Evolutionary conservation across 202 grass and related monocot genomes (phyloP).

Genomic region (Setaria italica): DNA sequence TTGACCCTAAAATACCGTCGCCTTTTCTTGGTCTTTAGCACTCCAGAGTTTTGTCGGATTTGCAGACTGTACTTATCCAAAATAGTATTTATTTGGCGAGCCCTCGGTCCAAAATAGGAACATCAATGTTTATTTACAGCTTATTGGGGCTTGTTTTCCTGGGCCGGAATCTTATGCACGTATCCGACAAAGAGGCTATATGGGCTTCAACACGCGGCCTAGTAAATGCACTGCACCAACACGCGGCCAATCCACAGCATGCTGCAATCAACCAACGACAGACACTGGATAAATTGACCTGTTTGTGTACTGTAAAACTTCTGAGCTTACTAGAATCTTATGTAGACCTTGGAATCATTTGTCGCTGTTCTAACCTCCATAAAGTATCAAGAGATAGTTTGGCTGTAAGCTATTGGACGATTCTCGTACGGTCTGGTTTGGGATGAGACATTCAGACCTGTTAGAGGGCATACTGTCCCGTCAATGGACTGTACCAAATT

Average conservation of each 20-base stretch:
- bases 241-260: no score
- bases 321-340: neutral
- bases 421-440: neutral
- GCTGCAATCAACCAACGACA: no score
- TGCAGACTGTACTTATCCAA: neutral
- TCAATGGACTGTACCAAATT: constrained; percentile 43
- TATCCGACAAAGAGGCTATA: neutral
- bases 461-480: constrained; percentile 4
- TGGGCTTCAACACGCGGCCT: neutral
- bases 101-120: no score
- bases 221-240: neutral
- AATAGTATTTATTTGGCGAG: no score
- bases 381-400: neutral
- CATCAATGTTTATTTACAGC: no score
- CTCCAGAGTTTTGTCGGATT: neutral
- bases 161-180: neutral
- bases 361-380: neutral
- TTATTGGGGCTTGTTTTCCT: neutral
- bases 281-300: no score
- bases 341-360: constrained; percentile 28
- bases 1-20: neutral
- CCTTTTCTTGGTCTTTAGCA: no score
- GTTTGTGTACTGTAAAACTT: no score
- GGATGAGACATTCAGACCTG: constrained; percentile 18
- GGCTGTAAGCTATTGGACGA: constrained; percentile 21